Evolutionary conservation across 2,329 filamentous ascomycete species (phyloP).

Genomic region (Aureobasidium sp.): DNA sequence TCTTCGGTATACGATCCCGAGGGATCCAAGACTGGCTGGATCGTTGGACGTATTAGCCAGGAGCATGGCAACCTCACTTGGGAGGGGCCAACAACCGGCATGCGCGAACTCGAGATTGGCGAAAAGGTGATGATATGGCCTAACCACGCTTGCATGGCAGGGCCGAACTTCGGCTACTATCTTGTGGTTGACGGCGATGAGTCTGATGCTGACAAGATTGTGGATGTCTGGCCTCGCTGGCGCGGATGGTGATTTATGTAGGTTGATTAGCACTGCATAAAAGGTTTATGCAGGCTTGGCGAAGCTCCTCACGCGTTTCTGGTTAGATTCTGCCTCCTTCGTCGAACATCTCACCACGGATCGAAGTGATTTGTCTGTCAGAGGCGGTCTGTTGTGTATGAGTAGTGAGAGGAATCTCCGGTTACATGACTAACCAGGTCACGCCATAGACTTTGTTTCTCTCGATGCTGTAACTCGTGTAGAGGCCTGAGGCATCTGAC

Average conservation of each 20-base stretch:
- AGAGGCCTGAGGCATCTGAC: too few species aligned
- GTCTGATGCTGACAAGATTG: conserved; percentile 52
- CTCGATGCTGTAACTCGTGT: not conserved
- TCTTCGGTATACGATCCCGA: conserved; percentile 31
- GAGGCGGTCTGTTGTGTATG: not conserved
- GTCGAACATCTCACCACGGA: not conserved
- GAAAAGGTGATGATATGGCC: conserved; percentile 67
- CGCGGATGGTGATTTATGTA: conserved; percentile 54
- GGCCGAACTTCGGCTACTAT: conserved; percentile 65
- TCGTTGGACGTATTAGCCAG: conserved; percentile 65
- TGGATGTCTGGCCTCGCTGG: conserved; percentile 68
- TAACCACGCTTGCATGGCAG: conserved; percentile 74
- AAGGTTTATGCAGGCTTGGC: not conserved
- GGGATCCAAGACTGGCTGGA: conserved; percentile 48
- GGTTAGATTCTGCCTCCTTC: not conserved
- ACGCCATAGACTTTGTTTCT: not conserved
- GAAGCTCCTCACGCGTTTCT: not conserved
- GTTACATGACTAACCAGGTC: not conserved
- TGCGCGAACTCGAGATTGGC: conserved; percentile 50
- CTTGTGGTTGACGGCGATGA: conserved; percentile 61
- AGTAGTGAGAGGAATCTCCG: not conserved
- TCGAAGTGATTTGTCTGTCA: not conserved
- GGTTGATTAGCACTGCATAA: not conserved
- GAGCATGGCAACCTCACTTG: conserved; percentile 70
- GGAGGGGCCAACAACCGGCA: conserved; percentile 39